Conservation (phyloP, 2,329 filamentous ascomycete genomes). For the Chalara sp. region DNA sequence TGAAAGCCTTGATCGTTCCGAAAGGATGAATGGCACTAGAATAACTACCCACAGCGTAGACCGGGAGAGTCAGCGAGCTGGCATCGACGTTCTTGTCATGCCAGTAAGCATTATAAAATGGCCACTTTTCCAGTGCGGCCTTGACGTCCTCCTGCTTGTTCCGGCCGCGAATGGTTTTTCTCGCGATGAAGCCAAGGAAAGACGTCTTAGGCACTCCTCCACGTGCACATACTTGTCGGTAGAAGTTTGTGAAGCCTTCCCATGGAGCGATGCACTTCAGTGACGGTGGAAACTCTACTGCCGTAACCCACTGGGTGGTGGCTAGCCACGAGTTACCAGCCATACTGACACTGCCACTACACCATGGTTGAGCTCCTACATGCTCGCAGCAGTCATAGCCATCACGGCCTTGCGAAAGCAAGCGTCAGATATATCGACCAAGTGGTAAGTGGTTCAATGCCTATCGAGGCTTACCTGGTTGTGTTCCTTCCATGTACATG, state of each 20-base stretch:
- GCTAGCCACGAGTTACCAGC: slow-evolving; percentile 22
- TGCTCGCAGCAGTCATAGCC: slow-evolving; percentile 22
- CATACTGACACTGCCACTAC: slow-evolving; percentile 17
- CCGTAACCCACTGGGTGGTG: slow-evolving; percentile 22
- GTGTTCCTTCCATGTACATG: too few relatives aligned
- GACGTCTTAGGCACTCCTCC: slow-evolving; percentile 9
- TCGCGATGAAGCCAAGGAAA: slow-evolving; percentile 1
- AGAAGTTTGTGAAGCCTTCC: slow-evolving; percentile 13
- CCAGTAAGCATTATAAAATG: slow-evolving; percentile 10
- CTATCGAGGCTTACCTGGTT: neutral
- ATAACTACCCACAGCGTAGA: slow-evolving; percentile 8
- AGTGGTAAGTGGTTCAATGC: slow-evolving; percentile 5
- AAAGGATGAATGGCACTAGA: slow-evolving; percentile 7
- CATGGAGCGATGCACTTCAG: slow-evolving; percentile 14
- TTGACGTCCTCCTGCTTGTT: slow-evolving; percentile 5
- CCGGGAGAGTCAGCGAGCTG: slow-evolving; percentile 9
- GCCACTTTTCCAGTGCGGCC: slow-evolving; percentile 5
- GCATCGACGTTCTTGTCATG: slow-evolving; percentile 8
- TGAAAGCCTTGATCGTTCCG: slow-evolving; percentile 3
- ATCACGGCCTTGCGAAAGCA: slow-evolving; percentile 19
- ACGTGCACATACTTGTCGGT: slow-evolving; percentile 8
- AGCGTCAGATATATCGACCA: slow-evolving; percentile 6
- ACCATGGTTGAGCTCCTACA: slow-evolving; percentile 19
- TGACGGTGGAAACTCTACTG: slow-evolving; percentile 9
- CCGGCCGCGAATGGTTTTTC: neutral